Evolutionary conservation across 148 eudicot species (phyloP).

Genomic region (Silene uniflora): DNA sequence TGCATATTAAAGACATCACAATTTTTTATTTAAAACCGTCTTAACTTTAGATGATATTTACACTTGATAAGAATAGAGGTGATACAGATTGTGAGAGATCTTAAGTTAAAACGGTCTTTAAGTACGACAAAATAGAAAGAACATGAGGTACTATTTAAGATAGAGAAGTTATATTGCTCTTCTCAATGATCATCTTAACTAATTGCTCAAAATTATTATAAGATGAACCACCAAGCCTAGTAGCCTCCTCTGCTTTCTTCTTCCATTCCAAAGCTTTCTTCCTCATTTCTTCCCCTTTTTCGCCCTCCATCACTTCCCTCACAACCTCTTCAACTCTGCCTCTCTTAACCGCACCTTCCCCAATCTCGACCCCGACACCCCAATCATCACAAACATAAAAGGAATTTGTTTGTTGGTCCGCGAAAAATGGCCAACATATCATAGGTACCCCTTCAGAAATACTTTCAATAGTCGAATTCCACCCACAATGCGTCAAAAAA

Average conservation of each 20-base stretch:
- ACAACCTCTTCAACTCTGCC: conserved; percentile 34
- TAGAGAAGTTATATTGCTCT: too few relatives aligned
- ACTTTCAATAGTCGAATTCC: conserved; percentile 43
- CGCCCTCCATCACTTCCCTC: conserved; percentile 40
- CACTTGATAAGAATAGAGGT: too few relatives aligned
- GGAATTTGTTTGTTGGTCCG: conserved; percentile 44
- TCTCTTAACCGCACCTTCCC: conserved; percentile 28
- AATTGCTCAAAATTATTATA: conserved; percentile 21
- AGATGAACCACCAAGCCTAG: conserved; percentile 34
- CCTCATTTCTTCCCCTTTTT: conserved; percentile 33
- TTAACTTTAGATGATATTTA: too few relatives aligned
- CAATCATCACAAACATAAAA: conserved; percentile 29
- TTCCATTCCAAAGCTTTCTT: conserved; percentile 34
- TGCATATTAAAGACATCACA: too few relatives aligned
- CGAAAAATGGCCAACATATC: conserved; percentile 47
- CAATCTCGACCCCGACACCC: conserved; percentile 50
- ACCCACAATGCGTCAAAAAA: conserved; percentile 42
- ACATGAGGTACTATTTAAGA: too few relatives aligned
- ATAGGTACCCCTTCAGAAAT: conserved; percentile 39
- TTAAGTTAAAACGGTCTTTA: too few relatives aligned
- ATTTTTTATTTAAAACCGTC: too few relatives aligned
- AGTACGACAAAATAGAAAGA: too few relatives aligned
- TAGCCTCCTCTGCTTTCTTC: conserved; percentile 31
- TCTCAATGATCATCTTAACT: not conserved
- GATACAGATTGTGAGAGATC: too few relatives aligned